A percentile compares a stretch with the other conserved stretches of the same genome.
Evolutionary conservation across 768 basidiomycete genomes (phyloP).

Genomic region (Hygrocybe coccinea): DNA sequence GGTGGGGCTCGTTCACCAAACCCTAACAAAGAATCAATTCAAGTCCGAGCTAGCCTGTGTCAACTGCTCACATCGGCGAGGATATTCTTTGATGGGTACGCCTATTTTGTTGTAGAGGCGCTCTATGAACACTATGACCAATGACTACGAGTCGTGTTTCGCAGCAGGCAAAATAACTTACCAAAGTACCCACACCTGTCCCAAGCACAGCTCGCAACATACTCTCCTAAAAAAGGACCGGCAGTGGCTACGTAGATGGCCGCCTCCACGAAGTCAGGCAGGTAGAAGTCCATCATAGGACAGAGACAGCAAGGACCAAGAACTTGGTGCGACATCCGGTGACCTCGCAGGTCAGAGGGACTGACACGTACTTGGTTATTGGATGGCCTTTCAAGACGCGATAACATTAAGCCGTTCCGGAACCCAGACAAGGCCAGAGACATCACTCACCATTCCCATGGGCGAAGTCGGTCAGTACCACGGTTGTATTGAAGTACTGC

Average conservation of each 20-base stretch:
- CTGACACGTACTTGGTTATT: neutral
- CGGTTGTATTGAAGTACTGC: neutral
- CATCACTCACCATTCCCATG: neutral
- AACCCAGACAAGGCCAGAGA: neutral
- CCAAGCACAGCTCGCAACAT: neutral
- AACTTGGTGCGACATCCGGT: neutral
- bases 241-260: neutral
- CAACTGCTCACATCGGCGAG: neutral
- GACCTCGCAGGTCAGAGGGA: neutral
- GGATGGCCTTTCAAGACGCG: neutral
- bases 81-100: neutral
- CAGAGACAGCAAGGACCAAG: constrained; percentile 1
- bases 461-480: neutral
- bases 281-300: neutral
- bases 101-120: neutral
- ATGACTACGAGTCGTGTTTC: neutral
- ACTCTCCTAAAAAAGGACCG: neutral
- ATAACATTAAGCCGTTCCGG: neutral
- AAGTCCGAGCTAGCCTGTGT: neutral
- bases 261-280: neutral
- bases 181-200: constrained; percentile 1
- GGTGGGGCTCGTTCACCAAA: neutral
- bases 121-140: neutral
- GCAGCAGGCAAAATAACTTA: neutral
- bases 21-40: neutral